Evolutionary conservation across 2,329 filamentous ascomycete genomes (phyloP).

Genomic region (Talaromyces atroroseus): DNA sequence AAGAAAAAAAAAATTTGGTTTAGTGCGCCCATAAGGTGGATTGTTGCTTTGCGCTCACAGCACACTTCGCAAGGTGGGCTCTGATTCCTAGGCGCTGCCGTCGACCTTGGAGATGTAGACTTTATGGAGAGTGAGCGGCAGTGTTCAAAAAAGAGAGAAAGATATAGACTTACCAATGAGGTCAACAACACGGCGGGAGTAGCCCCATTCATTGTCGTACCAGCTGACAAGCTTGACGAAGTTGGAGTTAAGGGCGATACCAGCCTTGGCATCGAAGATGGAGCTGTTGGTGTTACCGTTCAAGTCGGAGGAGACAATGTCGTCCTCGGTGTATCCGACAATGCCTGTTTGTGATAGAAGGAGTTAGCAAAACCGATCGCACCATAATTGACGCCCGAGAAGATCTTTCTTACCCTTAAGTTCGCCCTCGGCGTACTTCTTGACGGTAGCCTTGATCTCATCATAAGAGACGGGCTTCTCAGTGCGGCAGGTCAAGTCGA

Average conservation of each 20-base stretch:
- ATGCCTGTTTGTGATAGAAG: slow-evolving; percentile 58
- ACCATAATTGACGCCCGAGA: neutral
- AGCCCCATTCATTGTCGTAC: slow-evolving; percentile 99
- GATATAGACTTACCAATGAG: slow-evolving; percentile 48
- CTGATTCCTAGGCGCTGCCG: slow-evolving; percentile 25
- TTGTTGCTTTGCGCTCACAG: slow-evolving; percentile 7
- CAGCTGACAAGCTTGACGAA: slow-evolving; percentile 98
- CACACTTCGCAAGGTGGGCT: slow-evolving; percentile 12
- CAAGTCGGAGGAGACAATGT: slow-evolving; percentile 88
- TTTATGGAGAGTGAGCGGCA: slow-evolving; percentile 31
- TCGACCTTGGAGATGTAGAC: slow-evolving; percentile 77
- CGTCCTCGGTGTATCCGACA: slow-evolving; percentile 93
- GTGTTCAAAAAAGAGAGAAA: neutral
- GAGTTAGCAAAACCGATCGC: neutral
- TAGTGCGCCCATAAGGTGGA: neutral
- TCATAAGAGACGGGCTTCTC: slow-evolving; percentile 74
- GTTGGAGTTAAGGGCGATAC: slow-evolving; percentile 97
- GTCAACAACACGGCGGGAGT: slow-evolving; percentile 91
- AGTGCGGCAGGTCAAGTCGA: slow-evolving; percentile 89
- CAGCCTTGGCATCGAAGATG: slow-evolving; percentile 99
- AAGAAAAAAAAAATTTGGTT: neutral
- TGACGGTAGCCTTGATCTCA: slow-evolving; percentile 87
- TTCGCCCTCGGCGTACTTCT: slow-evolving; percentile 73
- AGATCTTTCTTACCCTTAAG: slow-evolving; percentile 65
- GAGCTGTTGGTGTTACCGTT: slow-evolving; percentile 90